Percentiles rank a stretch among this genome's conserved stretches.
Evolutionary conservation across 495 filamentous ascomycete species (phyloP).

Genomic region (Daldinia childiae): DNA sequence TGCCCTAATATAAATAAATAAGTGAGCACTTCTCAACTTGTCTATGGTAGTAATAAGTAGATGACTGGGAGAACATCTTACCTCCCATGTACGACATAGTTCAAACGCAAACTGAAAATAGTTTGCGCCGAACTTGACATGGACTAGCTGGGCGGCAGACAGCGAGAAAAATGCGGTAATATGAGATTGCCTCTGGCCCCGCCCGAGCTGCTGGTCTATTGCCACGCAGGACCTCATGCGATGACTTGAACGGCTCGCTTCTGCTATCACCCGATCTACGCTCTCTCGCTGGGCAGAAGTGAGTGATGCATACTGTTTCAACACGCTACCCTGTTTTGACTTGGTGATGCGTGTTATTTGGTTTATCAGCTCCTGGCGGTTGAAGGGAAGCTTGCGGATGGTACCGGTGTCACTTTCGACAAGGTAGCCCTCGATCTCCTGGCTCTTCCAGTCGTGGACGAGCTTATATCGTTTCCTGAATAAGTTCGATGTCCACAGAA

Average conservation of each 20-base stretch:
- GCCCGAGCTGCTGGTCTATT: neutral
- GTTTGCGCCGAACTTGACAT: neutral
- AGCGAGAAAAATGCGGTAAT: conserved; percentile 14
- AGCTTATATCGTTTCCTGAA: neutral
- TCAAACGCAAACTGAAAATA: conserved; percentile 24
- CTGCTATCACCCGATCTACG: neutral
- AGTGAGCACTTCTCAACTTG: too few relatives aligned
- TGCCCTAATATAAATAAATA: neutral
- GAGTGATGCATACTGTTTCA: conserved; percentile 14
- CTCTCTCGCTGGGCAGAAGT: neutral
- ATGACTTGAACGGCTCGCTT: conserved; percentile 12
- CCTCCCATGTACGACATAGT: conserved; percentile 29
- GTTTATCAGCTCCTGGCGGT: neutral
- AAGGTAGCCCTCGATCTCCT: conserved; percentile 26
- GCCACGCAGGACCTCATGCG: conserved; percentile 15
- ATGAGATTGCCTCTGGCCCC: neutral
- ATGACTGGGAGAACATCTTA: neutral
- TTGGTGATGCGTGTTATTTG: neutral
- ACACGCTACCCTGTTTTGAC: conserved; percentile 1
- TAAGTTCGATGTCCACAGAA: neutral
- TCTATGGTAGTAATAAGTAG: too few relatives aligned
- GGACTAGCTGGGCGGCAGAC: neutral
- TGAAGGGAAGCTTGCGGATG: conserved; percentile 15
- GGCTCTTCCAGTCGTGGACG: neutral
- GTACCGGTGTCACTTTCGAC: conserved; percentile 8